phyloP scores from a whole-genome alignment of 1,284 basidiomycete species.

The Puccinia coronata region DNA sequence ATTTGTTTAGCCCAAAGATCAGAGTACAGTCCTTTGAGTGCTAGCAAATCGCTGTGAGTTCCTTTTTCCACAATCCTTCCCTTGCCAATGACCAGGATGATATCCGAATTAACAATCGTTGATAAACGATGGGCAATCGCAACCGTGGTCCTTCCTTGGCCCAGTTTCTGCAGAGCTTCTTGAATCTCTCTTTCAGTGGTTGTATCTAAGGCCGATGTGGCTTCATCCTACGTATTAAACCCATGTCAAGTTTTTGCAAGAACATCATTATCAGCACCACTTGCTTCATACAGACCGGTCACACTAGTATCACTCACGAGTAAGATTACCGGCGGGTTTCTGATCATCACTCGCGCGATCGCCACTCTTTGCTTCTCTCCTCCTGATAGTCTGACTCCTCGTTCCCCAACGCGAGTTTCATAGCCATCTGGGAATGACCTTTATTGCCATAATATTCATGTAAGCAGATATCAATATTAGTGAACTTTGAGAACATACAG shows the following conservation, averaged over 20 bases:
- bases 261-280: too few species aligned
- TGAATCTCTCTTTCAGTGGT: constrained; percentile 82
- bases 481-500: constrained; percentile 53
- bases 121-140: constrained; percentile 77
- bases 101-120: constrained; percentile 74
- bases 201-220: constrained; percentile 72
- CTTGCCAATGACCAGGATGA: constrained; percentile 68
- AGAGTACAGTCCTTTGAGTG: constrained; percentile 70
- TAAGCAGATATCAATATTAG: neutral
- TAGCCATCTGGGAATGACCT: constrained; percentile 74
- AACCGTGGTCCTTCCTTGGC: constrained; percentile 69
- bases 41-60: constrained; percentile 67
- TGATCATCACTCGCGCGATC: constrained; percentile 70
- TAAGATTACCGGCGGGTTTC: constrained; percentile 79
- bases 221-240: constrained; percentile 53
- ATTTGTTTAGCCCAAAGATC: constrained; percentile 79
- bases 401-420: constrained; percentile 75
- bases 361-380: constrained; percentile 56
- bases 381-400: constrained; percentile 70
- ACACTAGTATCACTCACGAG: constrained; percentile 63
- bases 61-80: constrained; percentile 76
- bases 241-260: too few species aligned
- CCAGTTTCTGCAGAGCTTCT: constrained; percentile 71
- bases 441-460: neutral
- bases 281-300: too few species aligned